A percentile compares a stretch with the other conserved stretches of the same genome.
Conservation (phyloP, 352 stramenopile genomes). For the Globisporangium carolinianum region DNA sequence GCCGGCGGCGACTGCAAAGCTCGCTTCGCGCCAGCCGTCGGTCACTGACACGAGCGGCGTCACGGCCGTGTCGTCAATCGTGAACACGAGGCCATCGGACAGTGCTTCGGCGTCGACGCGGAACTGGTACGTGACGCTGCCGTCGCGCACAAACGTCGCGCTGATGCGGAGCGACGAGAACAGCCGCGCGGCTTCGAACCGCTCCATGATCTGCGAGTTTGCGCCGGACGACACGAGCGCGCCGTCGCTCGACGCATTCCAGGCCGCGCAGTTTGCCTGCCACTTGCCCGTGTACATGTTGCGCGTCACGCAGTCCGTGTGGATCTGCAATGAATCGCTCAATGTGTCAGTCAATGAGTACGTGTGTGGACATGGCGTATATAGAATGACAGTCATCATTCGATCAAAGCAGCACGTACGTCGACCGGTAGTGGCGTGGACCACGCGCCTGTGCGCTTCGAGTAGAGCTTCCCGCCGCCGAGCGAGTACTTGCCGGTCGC, state of each 20-base stretch:
- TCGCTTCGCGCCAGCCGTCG: conserved; percentile 61
- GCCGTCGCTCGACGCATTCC: conserved; percentile 46
- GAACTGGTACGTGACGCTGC: conserved; percentile 74
- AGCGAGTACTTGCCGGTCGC: conserved; percentile 70
- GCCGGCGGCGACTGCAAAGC: conserved; percentile 43
- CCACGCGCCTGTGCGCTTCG: conserved; percentile 62
- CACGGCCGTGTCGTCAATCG: conserved; percentile 54
- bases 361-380: background rate
- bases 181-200: conserved; percentile 52
- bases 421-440: conserved; percentile 46
- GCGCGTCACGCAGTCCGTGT: conserved; percentile 67
- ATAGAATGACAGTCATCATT: background rate
- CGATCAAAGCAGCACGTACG: conserved; percentile 11
- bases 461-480: conserved; percentile 67
- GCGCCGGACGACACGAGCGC: conserved; percentile 56
- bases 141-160: conserved; percentile 67
- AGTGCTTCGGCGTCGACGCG: conserved; percentile 61
- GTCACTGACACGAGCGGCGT: conserved; percentile 52
- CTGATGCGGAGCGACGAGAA: conserved; percentile 73
- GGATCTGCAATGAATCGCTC: conserved; percentile 19
- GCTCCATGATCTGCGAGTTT: conserved; percentile 65
- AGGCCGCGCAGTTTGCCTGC: conserved; percentile 70
- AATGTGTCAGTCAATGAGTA: no score
- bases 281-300: conserved; percentile 74
- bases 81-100: conserved; percentile 74